Percentiles rank a stretch among this genome's conserved stretches.
phyloP scores from a whole-genome alignment of 306 rosid species.

The Cucumis cinereus region DNA sequence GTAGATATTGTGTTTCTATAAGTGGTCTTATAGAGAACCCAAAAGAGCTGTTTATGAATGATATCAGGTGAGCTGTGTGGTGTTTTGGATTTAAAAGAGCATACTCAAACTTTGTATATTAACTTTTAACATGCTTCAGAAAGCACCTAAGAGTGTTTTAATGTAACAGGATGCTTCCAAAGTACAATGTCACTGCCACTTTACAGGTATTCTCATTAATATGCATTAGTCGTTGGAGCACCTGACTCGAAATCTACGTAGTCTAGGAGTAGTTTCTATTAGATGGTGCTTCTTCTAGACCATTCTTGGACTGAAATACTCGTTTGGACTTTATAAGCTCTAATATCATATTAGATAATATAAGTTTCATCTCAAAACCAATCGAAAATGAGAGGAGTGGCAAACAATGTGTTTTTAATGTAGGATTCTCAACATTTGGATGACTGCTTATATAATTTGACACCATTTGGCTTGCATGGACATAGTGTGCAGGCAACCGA shows the following conservation, averaged over 20 bases:
- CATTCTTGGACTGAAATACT: too few relatives aligned
- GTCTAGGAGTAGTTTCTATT: neutral
- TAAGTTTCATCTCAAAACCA: too few relatives aligned
- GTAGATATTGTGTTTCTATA: conserved; percentile 51
- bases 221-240: neutral
- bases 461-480: conserved; percentile 8
- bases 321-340: too few relatives aligned
- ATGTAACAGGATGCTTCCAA: conserved; percentile 66
- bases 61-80: conserved; percentile 46
- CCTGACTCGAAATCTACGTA: neutral
- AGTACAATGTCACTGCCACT: conserved; percentile 67
- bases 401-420: too few relatives aligned
- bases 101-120: neutral
- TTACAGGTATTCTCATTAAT: conserved; percentile 46
- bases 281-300: too few relatives aligned
- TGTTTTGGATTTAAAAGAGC: neutral
- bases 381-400: too few relatives aligned
- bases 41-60: conserved; percentile 53
- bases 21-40: conserved; percentile 49
- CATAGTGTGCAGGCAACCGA: conserved; percentile 90
- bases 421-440: neutral
- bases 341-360: too few relatives aligned
- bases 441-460: neutral
- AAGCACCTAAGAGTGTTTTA: conserved; percentile 5
- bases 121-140: neutral